These are phyloP conservation scores for Colletotrichum spaethianum DNA, from an alignment of 2,329 filamentous ascomycete species.

Conservation along the genomic window DNA sequence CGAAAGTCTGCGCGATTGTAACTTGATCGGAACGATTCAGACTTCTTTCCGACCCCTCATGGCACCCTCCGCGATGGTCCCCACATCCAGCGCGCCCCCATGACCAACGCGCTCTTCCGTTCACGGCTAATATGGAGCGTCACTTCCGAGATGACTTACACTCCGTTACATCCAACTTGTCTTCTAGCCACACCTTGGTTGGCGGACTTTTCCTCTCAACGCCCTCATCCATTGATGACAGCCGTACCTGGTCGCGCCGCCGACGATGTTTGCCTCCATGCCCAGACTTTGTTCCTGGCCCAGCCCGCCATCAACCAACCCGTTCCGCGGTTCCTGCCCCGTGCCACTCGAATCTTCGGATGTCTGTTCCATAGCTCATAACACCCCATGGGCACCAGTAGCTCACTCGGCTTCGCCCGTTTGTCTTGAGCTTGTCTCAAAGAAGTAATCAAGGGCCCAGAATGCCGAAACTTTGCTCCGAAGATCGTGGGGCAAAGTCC, in stretches of 20 bases:
- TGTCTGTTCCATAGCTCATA: constrained; percentile 29
- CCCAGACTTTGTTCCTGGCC: constrained; percentile 7
- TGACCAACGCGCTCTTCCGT: constrained; percentile 38
- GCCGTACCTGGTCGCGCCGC: constrained; percentile 13
- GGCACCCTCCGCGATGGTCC: constrained; percentile 26
- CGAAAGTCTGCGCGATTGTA: constrained; percentile 1
- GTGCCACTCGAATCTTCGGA: constrained; percentile 10
- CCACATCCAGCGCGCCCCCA: constrained; percentile 40
- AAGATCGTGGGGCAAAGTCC: constrained; percentile 13
- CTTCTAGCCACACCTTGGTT: constrained; percentile 25
- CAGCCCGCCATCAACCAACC: constrained; percentile 15
- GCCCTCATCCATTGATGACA: constrained; percentile 5
- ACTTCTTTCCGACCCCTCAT: constrained; percentile 34
- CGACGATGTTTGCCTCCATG: constrained; percentile 6
- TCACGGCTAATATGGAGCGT: constrained; percentile 42
- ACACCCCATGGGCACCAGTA: not conserved
- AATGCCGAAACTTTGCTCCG: constrained; percentile 29
- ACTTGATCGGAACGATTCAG: constrained; percentile 20
- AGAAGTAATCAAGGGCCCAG: constrained; percentile 23
- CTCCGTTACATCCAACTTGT: constrained; percentile 30
- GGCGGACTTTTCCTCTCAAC: constrained; percentile 10
- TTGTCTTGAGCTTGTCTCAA: constrained; percentile 27
- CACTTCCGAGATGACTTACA: constrained; percentile 41
- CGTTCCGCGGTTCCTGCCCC: constrained; percentile 12
- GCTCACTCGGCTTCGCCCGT: constrained; percentile 7